Evolutionary conservation across 2,329 filamentous ascomycete genomes (phyloP).

Genomic region (Thielaviopsis populi): DNA sequence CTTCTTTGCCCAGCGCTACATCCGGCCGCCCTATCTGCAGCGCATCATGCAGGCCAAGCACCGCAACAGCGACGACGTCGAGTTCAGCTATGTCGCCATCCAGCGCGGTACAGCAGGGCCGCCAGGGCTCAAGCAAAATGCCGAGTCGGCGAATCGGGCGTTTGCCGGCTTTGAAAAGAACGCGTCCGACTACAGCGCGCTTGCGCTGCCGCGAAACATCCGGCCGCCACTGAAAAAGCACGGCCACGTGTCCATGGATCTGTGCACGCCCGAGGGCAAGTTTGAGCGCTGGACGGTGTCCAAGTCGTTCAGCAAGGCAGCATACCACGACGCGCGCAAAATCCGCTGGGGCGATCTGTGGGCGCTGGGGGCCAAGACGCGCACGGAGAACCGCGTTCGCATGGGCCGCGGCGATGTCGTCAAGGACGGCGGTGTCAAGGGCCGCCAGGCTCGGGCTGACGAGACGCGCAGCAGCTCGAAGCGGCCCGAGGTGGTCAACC

Average conservation of each 20-base stretch:
- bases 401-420: constrained; percentile 35
- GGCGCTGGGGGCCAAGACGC: constrained; percentile 86
- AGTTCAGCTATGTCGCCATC: constrained; percentile 79
- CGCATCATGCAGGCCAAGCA: constrained; percentile 52
- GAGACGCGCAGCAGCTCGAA: constrained; percentile 5
- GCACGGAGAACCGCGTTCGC: constrained; percentile 45
- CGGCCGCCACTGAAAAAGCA: constrained; percentile 72
- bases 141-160: constrained; percentile 44
- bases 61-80: constrained; percentile 76
- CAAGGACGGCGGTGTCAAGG: constrained; percentile 20
- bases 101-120: constrained; percentile 48
- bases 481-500: constrained; percentile 13
- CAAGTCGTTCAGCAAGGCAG: constrained; percentile 60
- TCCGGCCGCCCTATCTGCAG: constrained; percentile 69
- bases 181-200: constrained; percentile 36
- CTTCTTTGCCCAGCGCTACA: constrained; percentile 78
- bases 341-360: constrained; percentile 84
- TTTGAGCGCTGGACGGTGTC: constrained; percentile 93
- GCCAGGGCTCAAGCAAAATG: constrained; percentile 18
- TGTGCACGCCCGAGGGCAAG: constrained; percentile 73
- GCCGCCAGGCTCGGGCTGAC: constrained; percentile 10
- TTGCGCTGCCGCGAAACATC: constrained; percentile 64
- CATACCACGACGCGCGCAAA: constrained; percentile 88
- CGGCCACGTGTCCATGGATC: constrained; percentile 75
- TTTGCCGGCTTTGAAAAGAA: constrained; percentile 53